These are phyloP conservation scores for Entoloma clypeatum DNA, from an alignment of 1,284 basidiomycete genomes.

Conservation along the genomic window DNA sequence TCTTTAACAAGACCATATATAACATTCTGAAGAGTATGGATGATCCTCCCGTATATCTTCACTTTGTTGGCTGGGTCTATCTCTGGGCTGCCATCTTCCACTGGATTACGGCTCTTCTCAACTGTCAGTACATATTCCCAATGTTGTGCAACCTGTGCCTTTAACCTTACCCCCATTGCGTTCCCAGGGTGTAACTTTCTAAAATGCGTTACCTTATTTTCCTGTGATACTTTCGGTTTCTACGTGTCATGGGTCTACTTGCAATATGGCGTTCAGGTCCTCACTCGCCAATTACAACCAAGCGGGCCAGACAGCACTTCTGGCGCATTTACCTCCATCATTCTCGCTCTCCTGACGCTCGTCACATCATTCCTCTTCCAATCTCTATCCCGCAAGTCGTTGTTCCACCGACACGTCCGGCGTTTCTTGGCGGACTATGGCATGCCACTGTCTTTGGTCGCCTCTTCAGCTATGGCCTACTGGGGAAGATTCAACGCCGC, in stretches of 20 bases:
- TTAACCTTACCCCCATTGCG: conserved; percentile 16
- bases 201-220: conserved; percentile 86
- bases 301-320: conserved; percentile 40
- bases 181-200: conserved; percentile 74
- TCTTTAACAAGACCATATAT: conserved; percentile 90
- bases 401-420: conserved; percentile 71
- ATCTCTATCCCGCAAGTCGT: conserved; percentile 54
- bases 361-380: conserved; percentile 73
- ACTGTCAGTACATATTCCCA: conserved; percentile 58
- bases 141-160: conserved; percentile 7
- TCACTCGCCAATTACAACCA: conserved; percentile 65
- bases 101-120: conserved; percentile 82
- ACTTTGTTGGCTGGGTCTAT: conserved; percentile 91
- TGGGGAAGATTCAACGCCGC: conserved; percentile 77
- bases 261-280: conserved; percentile 85
- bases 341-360: conserved; percentile 76
- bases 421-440: conserved; percentile 83
- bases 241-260: conserved; percentile 87
- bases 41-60: conserved; percentile 72
- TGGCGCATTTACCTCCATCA: conserved; percentile 69
- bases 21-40: conserved; percentile 62
- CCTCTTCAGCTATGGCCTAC: conserved; percentile 73
- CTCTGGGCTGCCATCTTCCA: conserved; percentile 93
- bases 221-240: conserved; percentile 93
- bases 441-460: conserved; percentile 82